Percentiles rank a stretch among this genome's conserved stretches.
These are phyloP conservation scores for Gaeumannomyces sp. DNA, from an alignment of 2,329 filamentous ascomycete genomes.

Conservation along the genomic window DNA sequence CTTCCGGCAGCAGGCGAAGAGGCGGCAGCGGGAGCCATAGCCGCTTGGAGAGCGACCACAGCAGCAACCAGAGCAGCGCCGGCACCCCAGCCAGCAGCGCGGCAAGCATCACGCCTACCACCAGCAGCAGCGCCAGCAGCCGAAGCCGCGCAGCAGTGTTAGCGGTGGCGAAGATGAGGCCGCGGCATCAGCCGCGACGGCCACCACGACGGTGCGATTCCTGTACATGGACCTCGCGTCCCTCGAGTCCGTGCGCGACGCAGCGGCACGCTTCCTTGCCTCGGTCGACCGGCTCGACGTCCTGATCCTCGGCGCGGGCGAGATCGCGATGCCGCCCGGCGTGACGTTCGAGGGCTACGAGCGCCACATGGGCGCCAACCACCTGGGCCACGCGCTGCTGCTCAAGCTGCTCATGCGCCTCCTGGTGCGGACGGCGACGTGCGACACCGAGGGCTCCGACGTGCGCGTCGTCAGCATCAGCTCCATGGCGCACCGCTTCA, in stretches of 20 bases:
- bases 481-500: slow-evolving; percentile 17
- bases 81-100: background rate
- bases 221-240: slow-evolving; percentile 39
- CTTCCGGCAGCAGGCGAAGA: background rate
- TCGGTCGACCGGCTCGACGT: slow-evolving; percentile 34
- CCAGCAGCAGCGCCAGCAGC: no score
- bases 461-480: slow-evolving; percentile 22
- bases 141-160: background rate
- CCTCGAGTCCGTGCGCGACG: slow-evolving; percentile 34
- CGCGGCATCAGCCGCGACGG: background rate
- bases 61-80: background rate
- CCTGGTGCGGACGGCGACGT: slow-evolving; percentile 19
- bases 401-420: slow-evolving; percentile 26
- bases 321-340: slow-evolving; percentile 30
- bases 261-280: slow-evolving; percentile 30
- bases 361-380: slow-evolving; percentile 38
- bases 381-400: slow-evolving; percentile 38
- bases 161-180: background rate
- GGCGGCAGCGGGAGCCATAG: background rate
- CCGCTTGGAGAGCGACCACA: background rate
- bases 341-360: slow-evolving; percentile 38
- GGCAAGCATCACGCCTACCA: background rate
- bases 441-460: slow-evolving; percentile 15
- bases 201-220: slow-evolving; percentile 21
- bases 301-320: slow-evolving; percentile 38